Evolutionary conservation across 345 rosid species (phyloP), one percentile per base, ranked within the genome.

Genomic region (Brassica carinata): DNA sequence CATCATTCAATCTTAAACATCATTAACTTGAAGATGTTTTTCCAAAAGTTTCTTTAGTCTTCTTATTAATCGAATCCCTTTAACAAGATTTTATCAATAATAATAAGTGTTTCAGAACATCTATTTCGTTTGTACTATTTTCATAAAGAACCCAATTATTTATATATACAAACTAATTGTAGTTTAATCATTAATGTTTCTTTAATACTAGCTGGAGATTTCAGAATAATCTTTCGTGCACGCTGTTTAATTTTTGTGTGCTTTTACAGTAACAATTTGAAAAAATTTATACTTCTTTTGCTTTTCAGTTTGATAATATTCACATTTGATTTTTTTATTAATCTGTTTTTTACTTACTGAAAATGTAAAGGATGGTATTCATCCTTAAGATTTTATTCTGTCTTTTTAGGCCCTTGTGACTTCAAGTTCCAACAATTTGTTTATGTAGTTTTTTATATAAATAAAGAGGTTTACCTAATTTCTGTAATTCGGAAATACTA

Each of bases 401-500:
- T 29, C 53, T 31, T 58, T 69, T 72, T 58, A 81, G 65, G 48
- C 27, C 59, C 78, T 77, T 77, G 78, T 77, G 84, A 77, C 78
- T 81, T 77, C 84, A 81, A 81, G 81, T 81, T 81, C 84, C 84
- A 81, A 81, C 70, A 71, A 71, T 76, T 38, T 76, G 74, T 67
- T 65, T 31, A 65, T 66, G 51, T 69, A 70, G 0, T n/a, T 57
- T 30, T 57, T 29, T 29, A 29, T 18, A 55, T 57, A 13, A 76
- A 66, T 23, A 81, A 81, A 76, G 69, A 76, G 26, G 45, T 66
- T 81, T 72, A 81, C 81, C 74, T 72, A 76, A 76, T 76, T 76
- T 72, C 48, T 71, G 34, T 76, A 38, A 33, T 19, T 34, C 36
- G 1, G 7, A 59, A 27, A 72, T 58, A 45, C 18, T 61, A 23